Evolutionary conservation across 345 rosid species (phyloP).

Genomic region (Euphorbia peplus): DNA sequence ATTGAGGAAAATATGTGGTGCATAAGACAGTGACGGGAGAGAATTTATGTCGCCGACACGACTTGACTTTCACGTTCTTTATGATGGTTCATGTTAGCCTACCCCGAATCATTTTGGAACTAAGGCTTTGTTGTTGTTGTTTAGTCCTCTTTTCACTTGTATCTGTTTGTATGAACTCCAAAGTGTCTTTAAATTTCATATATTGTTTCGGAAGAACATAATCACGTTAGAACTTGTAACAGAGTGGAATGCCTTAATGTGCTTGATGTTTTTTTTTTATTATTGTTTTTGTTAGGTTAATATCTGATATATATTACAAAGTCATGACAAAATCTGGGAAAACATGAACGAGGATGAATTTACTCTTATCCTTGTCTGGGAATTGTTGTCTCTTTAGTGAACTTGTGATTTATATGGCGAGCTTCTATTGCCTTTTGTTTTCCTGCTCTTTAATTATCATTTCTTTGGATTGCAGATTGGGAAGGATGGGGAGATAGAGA

Average conservation of each 20-base stretch:
- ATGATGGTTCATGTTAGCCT: no score
- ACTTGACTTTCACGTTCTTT: no score
- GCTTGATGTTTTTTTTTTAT: no score
- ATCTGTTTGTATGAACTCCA: no score
- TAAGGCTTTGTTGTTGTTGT: no score
- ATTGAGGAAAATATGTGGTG: no score
- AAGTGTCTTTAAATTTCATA: no score
- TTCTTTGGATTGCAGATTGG: slow-evolving; percentile 46
- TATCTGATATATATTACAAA: not conserved
- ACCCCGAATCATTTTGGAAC: no score
- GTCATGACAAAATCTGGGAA: not conserved
- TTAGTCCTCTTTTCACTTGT: no score
- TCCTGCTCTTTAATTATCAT: not conserved
- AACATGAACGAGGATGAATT: not conserved
- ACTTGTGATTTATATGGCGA: not conserved
- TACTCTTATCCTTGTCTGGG: not conserved
- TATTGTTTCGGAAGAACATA: not conserved
- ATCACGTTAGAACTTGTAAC: not conserved
- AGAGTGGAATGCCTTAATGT: not conserved
- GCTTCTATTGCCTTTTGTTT: not conserved
- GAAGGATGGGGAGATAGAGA: slow-evolving; percentile 81
- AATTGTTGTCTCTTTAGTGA: not conserved
- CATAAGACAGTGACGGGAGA: no score
- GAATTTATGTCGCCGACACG: no score
- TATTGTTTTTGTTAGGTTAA: not conserved